These are phyloP conservation scores for Gossypium armourianum DNA, from an alignment of 441 rosid genomes.

Conservation along the genomic window DNA sequence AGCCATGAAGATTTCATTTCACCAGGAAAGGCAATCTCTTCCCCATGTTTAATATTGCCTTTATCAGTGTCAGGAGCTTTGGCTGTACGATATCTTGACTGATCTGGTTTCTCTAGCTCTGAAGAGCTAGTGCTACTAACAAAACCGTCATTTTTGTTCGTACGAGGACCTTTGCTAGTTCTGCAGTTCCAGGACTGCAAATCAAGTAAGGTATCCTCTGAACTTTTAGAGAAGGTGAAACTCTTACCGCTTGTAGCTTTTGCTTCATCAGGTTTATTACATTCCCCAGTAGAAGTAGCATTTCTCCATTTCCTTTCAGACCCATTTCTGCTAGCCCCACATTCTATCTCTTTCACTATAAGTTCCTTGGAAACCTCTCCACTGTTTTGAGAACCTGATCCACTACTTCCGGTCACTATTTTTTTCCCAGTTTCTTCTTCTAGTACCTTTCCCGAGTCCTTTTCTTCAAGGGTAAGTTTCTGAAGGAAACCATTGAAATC, in stretches of 20 bases:
- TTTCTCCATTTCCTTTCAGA: constrained; percentile 49
- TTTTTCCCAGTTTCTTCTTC: constrained; percentile 34
- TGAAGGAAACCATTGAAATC: constrained; percentile 66
- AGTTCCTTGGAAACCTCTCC: constrained; percentile 56
- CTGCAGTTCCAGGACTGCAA: constrained; percentile 51
- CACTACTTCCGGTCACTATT: constrained; percentile 19
- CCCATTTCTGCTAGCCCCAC: constrained; percentile 47
- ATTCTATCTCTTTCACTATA: constrained; percentile 77
- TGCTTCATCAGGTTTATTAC: constrained; percentile 35
- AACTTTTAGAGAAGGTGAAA: constrained; percentile 35
- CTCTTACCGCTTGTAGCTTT: constrained; percentile 27
- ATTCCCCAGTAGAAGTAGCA: constrained; percentile 36
- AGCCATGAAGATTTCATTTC: constrained; percentile 44
- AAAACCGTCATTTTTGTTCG: constrained; percentile 32
- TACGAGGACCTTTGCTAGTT: constrained; percentile 37
- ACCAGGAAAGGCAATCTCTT: constrained; percentile 41
- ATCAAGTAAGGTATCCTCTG: constrained; percentile 39
- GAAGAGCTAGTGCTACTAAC: constrained; percentile 23
- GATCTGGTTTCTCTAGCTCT: constrained; percentile 25
- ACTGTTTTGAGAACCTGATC: constrained; percentile 31
- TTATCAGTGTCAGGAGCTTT: constrained; percentile 27
- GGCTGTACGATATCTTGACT: constrained; percentile 21
- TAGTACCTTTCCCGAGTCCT: constrained; percentile 29
- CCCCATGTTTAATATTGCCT: constrained; percentile 40
- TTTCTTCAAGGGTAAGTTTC: constrained; percentile 47